Conservation (phyloP, 2,329 filamentous ascomycete species). For the Ceratocystis albifundus region DNA sequence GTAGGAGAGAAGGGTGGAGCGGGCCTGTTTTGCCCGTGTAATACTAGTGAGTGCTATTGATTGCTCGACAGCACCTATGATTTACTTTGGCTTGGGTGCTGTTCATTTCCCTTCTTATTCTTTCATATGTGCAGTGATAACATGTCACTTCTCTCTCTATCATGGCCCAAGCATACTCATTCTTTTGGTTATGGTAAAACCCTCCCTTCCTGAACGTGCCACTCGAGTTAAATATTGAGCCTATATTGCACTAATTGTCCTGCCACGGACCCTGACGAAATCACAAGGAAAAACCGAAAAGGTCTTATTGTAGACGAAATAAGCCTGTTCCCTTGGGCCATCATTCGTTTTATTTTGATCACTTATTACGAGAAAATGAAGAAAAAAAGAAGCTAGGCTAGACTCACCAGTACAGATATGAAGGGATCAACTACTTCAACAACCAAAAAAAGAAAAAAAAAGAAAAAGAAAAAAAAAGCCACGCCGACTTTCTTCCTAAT, state of each 20-base stretch:
- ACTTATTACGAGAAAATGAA: too few species aligned
- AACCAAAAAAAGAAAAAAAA: too few species aligned
- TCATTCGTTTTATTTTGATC: too few species aligned
- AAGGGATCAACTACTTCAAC: not conserved
- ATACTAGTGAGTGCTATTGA: not conserved
- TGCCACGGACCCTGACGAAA: not conserved
- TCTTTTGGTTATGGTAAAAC: slow-evolving; percentile 1
- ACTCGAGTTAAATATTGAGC: slow-evolving; percentile 5
- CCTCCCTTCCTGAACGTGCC: not conserved
- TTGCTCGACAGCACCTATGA: not conserved
- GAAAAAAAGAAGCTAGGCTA: not conserved
- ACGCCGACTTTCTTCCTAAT: not conserved
- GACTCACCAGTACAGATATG: not conserved
- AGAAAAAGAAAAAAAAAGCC: not conserved
- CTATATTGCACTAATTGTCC: slow-evolving; percentile 6
- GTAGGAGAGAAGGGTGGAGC: not conserved
- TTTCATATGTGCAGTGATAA: not conserved
- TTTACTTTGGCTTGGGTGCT: not conserved
- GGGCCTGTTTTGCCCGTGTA: not conserved
- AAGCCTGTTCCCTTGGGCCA: not conserved
- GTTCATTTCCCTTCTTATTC: not conserved
- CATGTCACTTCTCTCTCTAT: not conserved
- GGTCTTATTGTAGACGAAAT: slow-evolving; percentile 9
- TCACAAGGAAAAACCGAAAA: not conserved
- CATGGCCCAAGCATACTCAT: not conserved